Evolutionary conservation across 306 rosid genomes (phyloP).

Genomic region (Citrullus colocynthis): DNA sequence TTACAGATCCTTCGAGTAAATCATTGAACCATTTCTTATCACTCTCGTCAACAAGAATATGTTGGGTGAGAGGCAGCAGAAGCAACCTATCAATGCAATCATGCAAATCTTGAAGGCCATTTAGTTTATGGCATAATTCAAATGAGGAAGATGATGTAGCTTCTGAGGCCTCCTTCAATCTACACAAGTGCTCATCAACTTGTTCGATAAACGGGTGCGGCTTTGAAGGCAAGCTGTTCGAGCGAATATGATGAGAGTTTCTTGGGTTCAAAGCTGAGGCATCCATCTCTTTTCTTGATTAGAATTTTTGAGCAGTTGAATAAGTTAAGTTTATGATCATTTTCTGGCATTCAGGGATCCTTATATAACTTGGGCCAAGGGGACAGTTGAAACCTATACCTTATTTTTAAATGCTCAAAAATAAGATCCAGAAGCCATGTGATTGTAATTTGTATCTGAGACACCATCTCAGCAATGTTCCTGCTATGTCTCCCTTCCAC

Average conservation of each 20-base stretch:
- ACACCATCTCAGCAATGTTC: conserved; percentile 10
- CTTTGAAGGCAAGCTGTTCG: conserved; percentile 23
- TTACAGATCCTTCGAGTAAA: conserved; percentile 21
- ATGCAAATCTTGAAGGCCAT: conserved; percentile 11
- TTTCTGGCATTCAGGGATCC: neutral
- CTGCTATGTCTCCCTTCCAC: conserved; percentile 18
- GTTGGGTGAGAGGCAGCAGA: conserved; percentile 11
- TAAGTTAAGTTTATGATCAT: neutral
- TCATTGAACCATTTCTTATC: conserved; percentile 6
- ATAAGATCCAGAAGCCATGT: neutral
- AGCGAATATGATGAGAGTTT: conserved; percentile 11
- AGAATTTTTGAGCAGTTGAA: neutral
- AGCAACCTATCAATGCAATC: conserved; percentile 20
- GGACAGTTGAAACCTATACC: neutral
- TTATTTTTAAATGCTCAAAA: neutral
- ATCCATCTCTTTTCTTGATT: conserved; percentile 9
- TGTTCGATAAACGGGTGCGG: conserved; percentile 15
- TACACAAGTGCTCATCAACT: conserved; percentile 4
- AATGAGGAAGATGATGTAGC: conserved; percentile 10
- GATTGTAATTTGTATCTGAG: conserved; percentile 5
- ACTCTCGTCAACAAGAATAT: conserved; percentile 1
- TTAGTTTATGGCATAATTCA: conserved; percentile 10
- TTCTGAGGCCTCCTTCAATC: conserved; percentile 8
- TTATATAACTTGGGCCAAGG: neutral
- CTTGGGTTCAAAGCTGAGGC: neutral